Percentiles rank a stretch among this genome's conserved stretches.
phyloP scores from a whole-genome alignment of 108 stramenopile species.

The Bacterosira constricta region DNA sequence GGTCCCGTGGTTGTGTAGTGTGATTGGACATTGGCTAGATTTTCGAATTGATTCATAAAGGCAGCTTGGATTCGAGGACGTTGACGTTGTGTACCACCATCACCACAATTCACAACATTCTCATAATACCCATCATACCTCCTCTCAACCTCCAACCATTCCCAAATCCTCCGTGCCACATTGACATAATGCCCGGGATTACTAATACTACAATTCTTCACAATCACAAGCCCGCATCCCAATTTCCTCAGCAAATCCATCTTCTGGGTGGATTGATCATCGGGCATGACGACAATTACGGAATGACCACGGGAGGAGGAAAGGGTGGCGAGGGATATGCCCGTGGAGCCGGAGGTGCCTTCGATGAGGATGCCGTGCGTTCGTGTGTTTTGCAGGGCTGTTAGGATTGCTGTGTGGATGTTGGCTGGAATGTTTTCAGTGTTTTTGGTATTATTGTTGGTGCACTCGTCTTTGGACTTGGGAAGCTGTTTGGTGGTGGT shows the following conservation, averaged over 20 bases:
- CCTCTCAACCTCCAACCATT: slow-evolving; percentile 49
- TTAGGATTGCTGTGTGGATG: slow-evolving; percentile 46
- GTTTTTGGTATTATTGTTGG: background rate
- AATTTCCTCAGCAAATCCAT: slow-evolving; percentile 62
- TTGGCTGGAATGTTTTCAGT: slow-evolving; percentile 21
- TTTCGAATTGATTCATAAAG: slow-evolving; percentile 97
- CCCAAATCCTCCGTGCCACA: slow-evolving; percentile 68
- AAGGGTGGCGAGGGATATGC: slow-evolving; percentile 90
- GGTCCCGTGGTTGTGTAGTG: slow-evolving; percentile 89
- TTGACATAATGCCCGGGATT: slow-evolving; percentile 97
- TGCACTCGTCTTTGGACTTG: too few species aligned
- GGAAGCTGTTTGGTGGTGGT: too few species aligned
- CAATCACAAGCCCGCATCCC: slow-evolving; percentile 86
- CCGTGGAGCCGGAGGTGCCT: slow-evolving; percentile 96
- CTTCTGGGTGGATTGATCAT: slow-evolving; percentile 94
- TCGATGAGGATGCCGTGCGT: slow-evolving; percentile 91
- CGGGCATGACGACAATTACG: slow-evolving; percentile 92
- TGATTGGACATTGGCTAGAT: slow-evolving; percentile 81
- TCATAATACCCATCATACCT: slow-evolving; percentile 46
- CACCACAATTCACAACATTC: background rate
- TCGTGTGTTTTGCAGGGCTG: slow-evolving; percentile 55
- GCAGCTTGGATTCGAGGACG: slow-evolving; percentile 56
- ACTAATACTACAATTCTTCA: slow-evolving; percentile 86
- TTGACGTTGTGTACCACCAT: background rate
- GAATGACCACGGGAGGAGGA: slow-evolving; percentile 84